Base-by-base conservation (phyloP, 805 yeast genomes). In the Kuraishia ogatae region DNA sequence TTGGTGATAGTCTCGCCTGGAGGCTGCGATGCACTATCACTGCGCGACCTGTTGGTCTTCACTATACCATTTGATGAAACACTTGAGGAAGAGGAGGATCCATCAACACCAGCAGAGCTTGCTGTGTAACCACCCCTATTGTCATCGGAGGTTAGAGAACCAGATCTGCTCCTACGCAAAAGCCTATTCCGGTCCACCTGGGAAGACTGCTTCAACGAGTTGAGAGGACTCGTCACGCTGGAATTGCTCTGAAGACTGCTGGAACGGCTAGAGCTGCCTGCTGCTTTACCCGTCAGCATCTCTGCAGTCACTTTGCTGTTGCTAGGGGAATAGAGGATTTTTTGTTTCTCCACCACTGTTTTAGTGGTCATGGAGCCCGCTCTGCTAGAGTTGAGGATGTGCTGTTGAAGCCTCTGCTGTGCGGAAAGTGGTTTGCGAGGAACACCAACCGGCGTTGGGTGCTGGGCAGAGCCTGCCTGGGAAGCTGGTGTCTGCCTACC, bases 381-480 rank as follows among this genome's bases (percentile, higher is more conserved):
- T 50, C 64, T 64, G 2, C 67, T 55, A 6, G 72, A 66, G 56
- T 60, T 63, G 50, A 64, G 22, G 21, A 71, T 71, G 52, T 69
- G 73, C 54, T 64, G 68, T 50, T 71, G 74, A 22, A 71, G 56
- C 53, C 74, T 60, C 54, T 70, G 72, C 47, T 68, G 69, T 0
- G 74, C 75, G 8, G 69, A 63, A 15, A 66, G 43, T 1, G 64
- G 64, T 28, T 55, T 61, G 8, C 56, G 56, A 1, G 56, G 49
- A 4, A 53, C 26, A 26, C 58, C 60, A 10, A 39, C 47, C 7
- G 53, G 39, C n/a, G n/a, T n/a, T n/a, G n/a, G n/a, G n/a, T n/a
- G n/a, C n/a, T n/a, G n/a, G 20, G 68, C 65, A 17, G 62, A 59
- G 10, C 66, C 59, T 17, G 64, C 64, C 7, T 60, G 64, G 29